These are phyloP conservation scores for Oleoguttula mirabilis DNA, from an alignment of 495 filamentous ascomycete species.

Conservation along the genomic window DNA sequence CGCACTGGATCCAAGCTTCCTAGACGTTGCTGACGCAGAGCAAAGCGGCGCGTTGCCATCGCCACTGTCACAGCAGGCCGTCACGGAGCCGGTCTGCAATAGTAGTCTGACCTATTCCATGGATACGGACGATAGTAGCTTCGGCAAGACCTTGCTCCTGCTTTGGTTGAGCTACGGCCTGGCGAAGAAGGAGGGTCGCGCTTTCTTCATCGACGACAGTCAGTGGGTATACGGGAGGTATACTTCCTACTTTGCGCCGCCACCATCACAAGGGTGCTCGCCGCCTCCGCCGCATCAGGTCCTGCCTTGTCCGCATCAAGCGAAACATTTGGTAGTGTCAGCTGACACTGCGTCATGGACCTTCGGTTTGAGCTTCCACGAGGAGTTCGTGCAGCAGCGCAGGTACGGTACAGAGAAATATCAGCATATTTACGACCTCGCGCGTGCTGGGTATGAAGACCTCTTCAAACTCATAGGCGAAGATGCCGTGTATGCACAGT, in stretches of 20 bases:
- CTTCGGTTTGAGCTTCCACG: slow-evolving; percentile 46
- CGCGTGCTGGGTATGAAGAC: slow-evolving; percentile 49
- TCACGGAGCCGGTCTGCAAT: slow-evolving; percentile 39
- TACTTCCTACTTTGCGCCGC: slow-evolving; percentile 50
- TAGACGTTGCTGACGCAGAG: slow-evolving; percentile 56
- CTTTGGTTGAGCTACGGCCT: slow-evolving; percentile 68
- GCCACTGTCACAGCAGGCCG: slow-evolving; percentile 19
- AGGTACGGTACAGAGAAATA: slow-evolving; percentile 39
- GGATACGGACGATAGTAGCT: slow-evolving; percentile 52
- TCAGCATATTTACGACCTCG: slow-evolving; percentile 46
- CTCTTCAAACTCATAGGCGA: slow-evolving; percentile 49
- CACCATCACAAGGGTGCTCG: slow-evolving; percentile 43
- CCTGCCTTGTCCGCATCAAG: slow-evolving; percentile 57
- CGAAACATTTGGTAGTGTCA: slow-evolving; percentile 56
- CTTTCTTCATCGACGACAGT: slow-evolving; percentile 66
- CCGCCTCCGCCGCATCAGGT: slow-evolving; percentile 51
- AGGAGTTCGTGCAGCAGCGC: slow-evolving; percentile 36
- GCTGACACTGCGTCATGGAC: slow-evolving; percentile 43
- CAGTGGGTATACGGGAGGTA: slow-evolving; percentile 67
- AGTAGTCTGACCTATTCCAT: slow-evolving; percentile 58
- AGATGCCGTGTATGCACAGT: slow-evolving; percentile 43
- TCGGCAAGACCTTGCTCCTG: slow-evolving; percentile 57
- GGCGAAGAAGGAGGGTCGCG: slow-evolving; percentile 52
- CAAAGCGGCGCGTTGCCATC: slow-evolving; percentile 41
- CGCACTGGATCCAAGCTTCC: slow-evolving; percentile 46